Conservation (phyloP, 1,139 yeast genomes). For the Saccharomyces hybrid region DNA sequence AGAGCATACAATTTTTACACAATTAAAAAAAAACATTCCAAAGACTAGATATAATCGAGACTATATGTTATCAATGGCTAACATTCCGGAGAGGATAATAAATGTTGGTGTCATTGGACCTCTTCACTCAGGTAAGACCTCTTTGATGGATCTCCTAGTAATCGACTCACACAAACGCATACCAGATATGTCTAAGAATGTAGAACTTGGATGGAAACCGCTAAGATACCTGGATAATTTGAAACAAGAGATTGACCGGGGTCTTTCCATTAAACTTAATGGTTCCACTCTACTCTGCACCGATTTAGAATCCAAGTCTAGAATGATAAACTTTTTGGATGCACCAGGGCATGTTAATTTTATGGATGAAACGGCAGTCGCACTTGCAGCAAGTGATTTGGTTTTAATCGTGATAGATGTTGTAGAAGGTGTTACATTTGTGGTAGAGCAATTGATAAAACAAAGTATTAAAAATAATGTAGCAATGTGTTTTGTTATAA, state of each 20-base stretch:
- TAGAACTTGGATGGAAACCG: constrained; percentile 30
- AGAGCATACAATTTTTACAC: constrained; percentile 16
- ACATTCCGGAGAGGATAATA: constrained; percentile 57
- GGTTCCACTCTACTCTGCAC: constrained; percentile 59
- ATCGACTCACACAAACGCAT: constrained; percentile 51
- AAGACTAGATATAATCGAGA: constrained; percentile 52
- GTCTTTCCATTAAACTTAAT: constrained; percentile 56
- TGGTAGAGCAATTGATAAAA: constrained; percentile 21
- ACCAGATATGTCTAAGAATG: constrained; percentile 27
- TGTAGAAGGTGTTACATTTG: constrained; percentile 63
- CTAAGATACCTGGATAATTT: constrained; percentile 58
- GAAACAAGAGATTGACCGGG: constrained; percentile 60
- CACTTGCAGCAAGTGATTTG: constrained; percentile 56
- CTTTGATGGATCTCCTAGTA: constrained; percentile 63
- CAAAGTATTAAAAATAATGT: constrained; percentile 28
- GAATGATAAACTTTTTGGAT: constrained; percentile 59
- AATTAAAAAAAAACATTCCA: constrained; percentile 40
- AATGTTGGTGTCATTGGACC: constrained; percentile 81
- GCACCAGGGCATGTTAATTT: constrained; percentile 91
- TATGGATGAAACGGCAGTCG: constrained; percentile 59
- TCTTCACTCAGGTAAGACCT: constrained; percentile 81
- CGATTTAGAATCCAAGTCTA: constrained; percentile 48
- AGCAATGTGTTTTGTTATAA: constrained; percentile 57
- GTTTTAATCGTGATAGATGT: constrained; percentile 69
- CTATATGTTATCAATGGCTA: constrained; percentile 46